Conservation (phyloP, 257 asterid genomes). For the Eucommia ulmoides region DNA sequence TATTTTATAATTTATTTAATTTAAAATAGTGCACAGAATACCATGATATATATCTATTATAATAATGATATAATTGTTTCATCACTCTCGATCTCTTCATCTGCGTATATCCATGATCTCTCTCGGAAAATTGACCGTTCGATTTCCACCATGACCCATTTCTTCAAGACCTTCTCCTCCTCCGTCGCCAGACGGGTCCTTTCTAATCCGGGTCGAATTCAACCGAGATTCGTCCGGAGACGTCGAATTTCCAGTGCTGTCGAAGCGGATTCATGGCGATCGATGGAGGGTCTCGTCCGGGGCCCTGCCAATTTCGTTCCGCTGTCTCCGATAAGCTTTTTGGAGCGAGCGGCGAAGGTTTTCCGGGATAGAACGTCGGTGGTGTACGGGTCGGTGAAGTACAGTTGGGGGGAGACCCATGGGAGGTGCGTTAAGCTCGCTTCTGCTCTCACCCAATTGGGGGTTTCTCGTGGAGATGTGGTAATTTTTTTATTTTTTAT, state of each 20-base stretch:
- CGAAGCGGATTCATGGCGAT: not conserved
- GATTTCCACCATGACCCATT: not conserved
- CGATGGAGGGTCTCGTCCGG: slow-evolving; percentile 5
- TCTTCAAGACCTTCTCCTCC: not conserved
- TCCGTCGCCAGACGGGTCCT: not conserved
- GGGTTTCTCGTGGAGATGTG: slow-evolving; percentile 25
- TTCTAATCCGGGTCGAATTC: not conserved
- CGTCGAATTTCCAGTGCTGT: not conserved
- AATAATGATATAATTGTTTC: no score
- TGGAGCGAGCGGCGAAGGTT: slow-evolving; percentile 26
- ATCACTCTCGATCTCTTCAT: no score
- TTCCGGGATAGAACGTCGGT: slow-evolving; percentile 26
- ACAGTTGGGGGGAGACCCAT: slow-evolving; percentile 27
- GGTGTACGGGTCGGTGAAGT: slow-evolving; percentile 18
- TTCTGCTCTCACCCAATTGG: slow-evolving; percentile 23
- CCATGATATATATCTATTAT: no score
- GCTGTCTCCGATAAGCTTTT: slow-evolving; percentile 26
- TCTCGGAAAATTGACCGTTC: no score
- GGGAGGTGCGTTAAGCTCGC: slow-evolving; percentile 23
- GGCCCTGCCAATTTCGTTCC: slow-evolving; percentile 25
- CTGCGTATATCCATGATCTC: no score
- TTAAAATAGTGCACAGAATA: no score
- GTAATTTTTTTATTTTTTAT: no score
- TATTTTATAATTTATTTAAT: no score
- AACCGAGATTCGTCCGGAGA: not conserved